phyloP scores from a whole-genome alignment of 208 protist species.

The Leishmania lainsoni region DNA sequence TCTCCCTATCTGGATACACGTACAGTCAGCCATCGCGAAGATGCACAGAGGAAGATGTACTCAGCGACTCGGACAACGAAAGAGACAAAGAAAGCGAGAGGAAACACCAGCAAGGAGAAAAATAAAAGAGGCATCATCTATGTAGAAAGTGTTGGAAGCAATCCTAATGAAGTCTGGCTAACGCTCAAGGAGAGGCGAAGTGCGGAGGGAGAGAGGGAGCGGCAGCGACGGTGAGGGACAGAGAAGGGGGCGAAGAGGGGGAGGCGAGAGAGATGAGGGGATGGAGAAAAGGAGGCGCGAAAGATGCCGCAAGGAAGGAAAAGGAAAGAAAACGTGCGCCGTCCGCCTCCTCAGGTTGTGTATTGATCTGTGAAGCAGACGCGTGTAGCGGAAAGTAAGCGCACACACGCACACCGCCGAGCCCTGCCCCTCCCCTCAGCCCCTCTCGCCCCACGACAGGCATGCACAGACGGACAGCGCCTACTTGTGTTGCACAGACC shows the following conservation, averaged over 20 bases:
- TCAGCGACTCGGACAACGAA: background rate
- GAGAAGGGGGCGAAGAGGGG: background rate
- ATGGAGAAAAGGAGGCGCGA: background rate
- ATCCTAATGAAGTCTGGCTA: background rate
- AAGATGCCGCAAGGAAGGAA: background rate
- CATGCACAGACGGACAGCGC: background rate
- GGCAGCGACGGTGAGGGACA: background rate
- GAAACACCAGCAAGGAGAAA: background rate
- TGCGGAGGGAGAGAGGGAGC: background rate
- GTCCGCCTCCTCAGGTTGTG: background rate
- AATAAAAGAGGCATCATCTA: background rate
- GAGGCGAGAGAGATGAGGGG: background rate
- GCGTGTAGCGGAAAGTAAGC: background rate
- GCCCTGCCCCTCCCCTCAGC: no score
- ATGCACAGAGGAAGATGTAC: background rate
- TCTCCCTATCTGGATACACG: constrained; percentile 2
- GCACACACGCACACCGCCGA: background rate
- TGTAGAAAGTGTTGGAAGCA: background rate
- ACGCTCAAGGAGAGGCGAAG: background rate
- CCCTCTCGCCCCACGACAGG: background rate
- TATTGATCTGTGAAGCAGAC: background rate
- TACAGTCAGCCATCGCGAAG: background rate
- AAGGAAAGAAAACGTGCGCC: background rate
- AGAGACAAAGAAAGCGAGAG: background rate
- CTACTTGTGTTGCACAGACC: background rate